Base-by-base conservation (phyloP, 1,139 yeast species). In the Saccharomycopsis crataegensis region DNA sequence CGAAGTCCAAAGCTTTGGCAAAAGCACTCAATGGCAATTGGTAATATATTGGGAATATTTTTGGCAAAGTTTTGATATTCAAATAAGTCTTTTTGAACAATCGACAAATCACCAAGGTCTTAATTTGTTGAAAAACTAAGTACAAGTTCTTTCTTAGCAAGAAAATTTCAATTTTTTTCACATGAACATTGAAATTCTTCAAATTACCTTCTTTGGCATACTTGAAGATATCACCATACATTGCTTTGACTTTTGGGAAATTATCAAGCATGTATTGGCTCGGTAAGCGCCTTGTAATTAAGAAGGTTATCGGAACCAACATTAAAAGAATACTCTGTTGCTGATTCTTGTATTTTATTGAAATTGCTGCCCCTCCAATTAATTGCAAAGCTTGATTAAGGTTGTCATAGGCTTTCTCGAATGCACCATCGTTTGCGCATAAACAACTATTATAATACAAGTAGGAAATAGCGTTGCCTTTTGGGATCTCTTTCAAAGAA, bases 371-470 rank as follows among this genome's bases (percentile, higher is more conserved):
- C 33, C 57, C 58, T 16, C 61, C 60, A 56, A 77, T 73, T 57
- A 62, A 69, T 52, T 51, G 64, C 58, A 80, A 69, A 0, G 90
- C 87, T 46, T 67, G 63, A 16, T 71, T 65, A 50, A 87, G 71
- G 58, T 77, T 74, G 9, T 64, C 64, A 54, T 76, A 77, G 5
- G 87, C 83, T 8, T 67, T 66, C 1, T 56, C 65, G 60, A 79
- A 82, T 52, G 83, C 82, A 41, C 80, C 82, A 56, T 83, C 86
- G 61, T 82, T 82, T 51, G 85, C 74, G 47, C 79, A 72, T 46
- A 86, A 69, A 16, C 84, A 71, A 0, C 91, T 86, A 60, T 80
- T 74, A 66, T 82, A 86, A 67, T 84, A 89, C 49, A 79, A 69
- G 63, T 79, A 88, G 1, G 81, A 77, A 9, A 80, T 77, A 8